Conservation (phyloP, 768 basidiomycete species). For the Naganishia friedmannii region DNA sequence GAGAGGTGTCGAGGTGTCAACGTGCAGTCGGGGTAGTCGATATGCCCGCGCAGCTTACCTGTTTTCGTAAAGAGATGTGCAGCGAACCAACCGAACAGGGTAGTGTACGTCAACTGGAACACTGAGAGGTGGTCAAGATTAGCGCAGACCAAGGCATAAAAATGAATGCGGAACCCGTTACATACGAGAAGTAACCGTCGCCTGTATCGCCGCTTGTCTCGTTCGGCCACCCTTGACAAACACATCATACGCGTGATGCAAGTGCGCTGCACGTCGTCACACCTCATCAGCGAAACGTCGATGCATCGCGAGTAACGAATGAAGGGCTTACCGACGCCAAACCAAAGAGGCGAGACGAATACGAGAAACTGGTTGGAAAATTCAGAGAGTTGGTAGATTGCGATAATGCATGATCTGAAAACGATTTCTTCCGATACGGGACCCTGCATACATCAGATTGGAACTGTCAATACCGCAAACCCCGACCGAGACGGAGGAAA, state of each 20-base stretch:
- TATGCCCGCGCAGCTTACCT: constrained; percentile 50
- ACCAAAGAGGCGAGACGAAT: constrained; percentile 76
- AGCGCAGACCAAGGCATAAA: too few relatives aligned
- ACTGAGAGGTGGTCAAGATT: too few relatives aligned
- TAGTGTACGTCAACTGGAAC: constrained; percentile 86
- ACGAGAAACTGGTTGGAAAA: constrained; percentile 63
- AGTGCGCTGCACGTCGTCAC: constrained; percentile 63
- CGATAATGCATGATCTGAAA: constrained; percentile 79
- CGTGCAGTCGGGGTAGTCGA: not conserved
- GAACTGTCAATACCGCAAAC: too few relatives aligned
- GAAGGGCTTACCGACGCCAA: constrained; percentile 72
- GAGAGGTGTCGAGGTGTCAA: not conserved
- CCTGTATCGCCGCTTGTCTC: constrained; percentile 62
- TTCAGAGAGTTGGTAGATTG: constrained; percentile 68
- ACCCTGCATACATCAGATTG: constrained; percentile 57
- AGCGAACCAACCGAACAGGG: constrained; percentile 83
- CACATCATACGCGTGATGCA: constrained; percentile 86
- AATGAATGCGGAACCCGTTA: not conserved
- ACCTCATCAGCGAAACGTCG: too few relatives aligned
- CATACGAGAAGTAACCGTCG: constrained; percentile 56
- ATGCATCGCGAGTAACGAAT: not conserved
- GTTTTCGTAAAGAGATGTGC: constrained; percentile 83
- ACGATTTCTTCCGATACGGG: constrained; percentile 90
- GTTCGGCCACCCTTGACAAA: constrained; percentile 74
- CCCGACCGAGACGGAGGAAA: too few relatives aligned